These are phyloP conservation scores for Coffea eugenioides DNA, from an alignment of 257 asterid species.

Conservation along the genomic window DNA sequence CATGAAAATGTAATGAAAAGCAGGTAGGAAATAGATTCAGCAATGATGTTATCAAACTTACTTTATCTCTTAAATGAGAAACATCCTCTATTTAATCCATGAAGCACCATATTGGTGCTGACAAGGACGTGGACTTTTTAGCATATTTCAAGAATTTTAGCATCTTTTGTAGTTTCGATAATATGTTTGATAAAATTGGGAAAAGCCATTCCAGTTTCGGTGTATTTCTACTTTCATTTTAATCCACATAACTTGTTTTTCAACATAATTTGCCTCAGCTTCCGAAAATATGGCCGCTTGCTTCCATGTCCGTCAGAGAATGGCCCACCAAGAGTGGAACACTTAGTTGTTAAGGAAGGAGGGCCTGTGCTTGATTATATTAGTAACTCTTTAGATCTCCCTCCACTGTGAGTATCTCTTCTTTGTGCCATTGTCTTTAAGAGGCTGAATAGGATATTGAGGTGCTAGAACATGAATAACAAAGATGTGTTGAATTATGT, in stretches of 20 bases:
- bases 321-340: constrained; percentile 87
- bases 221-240: constrained; percentile 8
- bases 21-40: not conserved
- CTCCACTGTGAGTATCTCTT: constrained; percentile 59
- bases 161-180: not conserved
- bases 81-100: not conserved
- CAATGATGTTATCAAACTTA: not conserved
- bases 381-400: constrained; percentile 60
- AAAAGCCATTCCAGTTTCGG: not conserved
- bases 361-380: constrained; percentile 78
- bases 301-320: constrained; percentile 83
- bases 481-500: constrained; percentile 23
- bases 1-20: not conserved
- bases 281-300: constrained; percentile 63
- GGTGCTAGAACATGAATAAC: not conserved
- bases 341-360: constrained; percentile 70
- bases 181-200: not conserved
- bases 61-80: not conserved
- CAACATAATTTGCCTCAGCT: constrained; percentile 40
- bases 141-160: not conserved
- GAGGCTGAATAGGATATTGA: not conserved
- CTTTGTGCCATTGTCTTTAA: not conserved
- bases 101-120: not conserved
- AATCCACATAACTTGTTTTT: not conserved
- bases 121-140: not conserved